phyloP scores from a whole-genome alignment of 805 yeast genomes.

The Komagataella pastoris region DNA sequence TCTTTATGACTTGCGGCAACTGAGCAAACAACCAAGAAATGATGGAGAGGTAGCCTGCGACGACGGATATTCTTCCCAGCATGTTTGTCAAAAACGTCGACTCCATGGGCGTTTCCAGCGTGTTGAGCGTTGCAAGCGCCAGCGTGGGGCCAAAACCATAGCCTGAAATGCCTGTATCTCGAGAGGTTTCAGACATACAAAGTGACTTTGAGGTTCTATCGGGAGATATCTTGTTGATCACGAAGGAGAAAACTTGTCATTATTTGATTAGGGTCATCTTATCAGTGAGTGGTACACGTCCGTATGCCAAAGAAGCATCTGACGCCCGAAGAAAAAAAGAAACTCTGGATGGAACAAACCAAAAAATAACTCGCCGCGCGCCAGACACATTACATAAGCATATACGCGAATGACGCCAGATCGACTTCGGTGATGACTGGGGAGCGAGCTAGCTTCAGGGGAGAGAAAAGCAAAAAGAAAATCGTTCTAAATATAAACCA shows the following conservation, averaged over 20 bases:
- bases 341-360: background rate
- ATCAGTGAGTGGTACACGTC: background rate
- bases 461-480: background rate
- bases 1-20: conserved; percentile 52
- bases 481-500: background rate
- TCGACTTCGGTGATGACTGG: too few relatives aligned
- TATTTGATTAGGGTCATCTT: background rate
- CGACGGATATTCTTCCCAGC: background rate
- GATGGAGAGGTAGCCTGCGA: conserved; percentile 25
- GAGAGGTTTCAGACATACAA: background rate
- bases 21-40: conserved; percentile 65
- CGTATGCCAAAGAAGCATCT: background rate
- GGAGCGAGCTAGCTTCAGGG: background rate
- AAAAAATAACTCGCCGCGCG: too few relatives aligned
- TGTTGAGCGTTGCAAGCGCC: background rate
- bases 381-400: background rate
- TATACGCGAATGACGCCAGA: background rate
- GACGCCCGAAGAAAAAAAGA: background rate
- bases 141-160: background rate
- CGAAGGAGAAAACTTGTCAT: background rate
- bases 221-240: background rate
- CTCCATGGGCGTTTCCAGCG: background rate
- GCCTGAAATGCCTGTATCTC: background rate
- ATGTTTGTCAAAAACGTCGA: background rate
- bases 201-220: background rate